phyloP scores from a whole-genome alignment of 2,329 filamentous ascomycete species.

The Phoma sp. region DNA sequence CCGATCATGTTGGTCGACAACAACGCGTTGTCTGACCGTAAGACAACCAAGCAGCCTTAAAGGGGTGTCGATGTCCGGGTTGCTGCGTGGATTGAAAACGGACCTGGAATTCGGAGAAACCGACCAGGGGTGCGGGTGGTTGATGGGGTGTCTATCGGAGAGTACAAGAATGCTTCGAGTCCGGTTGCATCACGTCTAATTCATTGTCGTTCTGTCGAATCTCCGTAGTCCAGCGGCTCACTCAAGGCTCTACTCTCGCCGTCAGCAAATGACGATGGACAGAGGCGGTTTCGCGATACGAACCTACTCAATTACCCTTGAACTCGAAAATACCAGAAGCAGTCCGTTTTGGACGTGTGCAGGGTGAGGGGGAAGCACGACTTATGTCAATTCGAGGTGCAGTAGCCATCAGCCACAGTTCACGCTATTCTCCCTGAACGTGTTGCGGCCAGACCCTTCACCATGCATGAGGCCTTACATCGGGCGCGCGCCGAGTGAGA shows the following conservation, averaged over 20 bases:
- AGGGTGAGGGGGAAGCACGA: background rate
- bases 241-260: background rate
- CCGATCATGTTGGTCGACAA: conserved; percentile 21
- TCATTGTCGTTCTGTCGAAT: background rate
- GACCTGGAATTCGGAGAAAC: background rate
- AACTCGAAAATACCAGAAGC: background rate
- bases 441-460: conserved; percentile 5
- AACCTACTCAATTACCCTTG: background rate
- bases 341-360: background rate
- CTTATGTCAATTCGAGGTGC: conserved; percentile 3
- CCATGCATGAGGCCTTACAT: conserved; percentile 2
- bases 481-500: conserved; percentile 4
- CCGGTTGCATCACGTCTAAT: conserved; percentile 3
- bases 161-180: conserved; percentile 12
- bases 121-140: background rate
- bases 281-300: conserved; percentile 5
- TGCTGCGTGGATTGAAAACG: background rate
- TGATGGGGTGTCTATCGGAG: background rate
- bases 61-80: background rate
- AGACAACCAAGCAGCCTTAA: background rate
- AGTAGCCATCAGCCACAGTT: conserved; percentile 11
- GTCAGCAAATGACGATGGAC: conserved; percentile 11
- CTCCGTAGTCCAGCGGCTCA: background rate
- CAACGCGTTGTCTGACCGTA: background rate
- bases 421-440: background rate